Conservation (phyloP, 2,329 filamentous ascomycete species). For the Trichoderma koningiopsis region DNA sequence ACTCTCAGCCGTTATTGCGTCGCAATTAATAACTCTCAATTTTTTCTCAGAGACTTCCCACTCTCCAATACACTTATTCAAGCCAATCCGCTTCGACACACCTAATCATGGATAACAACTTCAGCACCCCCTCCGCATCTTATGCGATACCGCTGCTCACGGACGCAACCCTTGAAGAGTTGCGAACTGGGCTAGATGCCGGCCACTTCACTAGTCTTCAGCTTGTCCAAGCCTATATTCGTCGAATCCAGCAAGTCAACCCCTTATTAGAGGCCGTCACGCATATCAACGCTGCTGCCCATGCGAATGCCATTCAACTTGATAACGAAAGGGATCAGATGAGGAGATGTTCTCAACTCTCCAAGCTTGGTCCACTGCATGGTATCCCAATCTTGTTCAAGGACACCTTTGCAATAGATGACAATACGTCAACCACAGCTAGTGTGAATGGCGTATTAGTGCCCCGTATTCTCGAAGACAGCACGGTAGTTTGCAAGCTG, state of each 20-base stretch:
- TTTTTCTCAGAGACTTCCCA: not conserved
- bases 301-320: constrained; percentile 35
- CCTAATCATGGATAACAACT: not conserved
- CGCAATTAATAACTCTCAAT: not conserved
- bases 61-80: not conserved
- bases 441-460: constrained; percentile 62
- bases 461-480: constrained; percentile 56
- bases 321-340: constrained; percentile 31
- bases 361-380: constrained; percentile 50
- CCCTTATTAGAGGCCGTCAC: constrained; percentile 30
- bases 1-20: not conserved
- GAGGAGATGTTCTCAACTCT: not conserved
- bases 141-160: not conserved
- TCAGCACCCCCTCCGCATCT: too few relatives aligned
- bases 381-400: constrained; percentile 66
- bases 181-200: constrained; percentile 29
- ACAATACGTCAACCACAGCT: constrained; percentile 57
- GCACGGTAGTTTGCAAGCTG: constrained; percentile 61
- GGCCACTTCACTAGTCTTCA: constrained; percentile 42
- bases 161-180: constrained; percentile 27
- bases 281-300: constrained; percentile 42
- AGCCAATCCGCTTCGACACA: not conserved
- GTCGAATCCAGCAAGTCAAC: constrained; percentile 39
- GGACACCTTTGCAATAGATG: constrained; percentile 63
- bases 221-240: constrained; percentile 38